Evolutionary conservation across 2,329 filamentous ascomycete species (phyloP), one percentile per base, ranked within the genome.

Genomic region (Calonectria naviculata): DNA sequence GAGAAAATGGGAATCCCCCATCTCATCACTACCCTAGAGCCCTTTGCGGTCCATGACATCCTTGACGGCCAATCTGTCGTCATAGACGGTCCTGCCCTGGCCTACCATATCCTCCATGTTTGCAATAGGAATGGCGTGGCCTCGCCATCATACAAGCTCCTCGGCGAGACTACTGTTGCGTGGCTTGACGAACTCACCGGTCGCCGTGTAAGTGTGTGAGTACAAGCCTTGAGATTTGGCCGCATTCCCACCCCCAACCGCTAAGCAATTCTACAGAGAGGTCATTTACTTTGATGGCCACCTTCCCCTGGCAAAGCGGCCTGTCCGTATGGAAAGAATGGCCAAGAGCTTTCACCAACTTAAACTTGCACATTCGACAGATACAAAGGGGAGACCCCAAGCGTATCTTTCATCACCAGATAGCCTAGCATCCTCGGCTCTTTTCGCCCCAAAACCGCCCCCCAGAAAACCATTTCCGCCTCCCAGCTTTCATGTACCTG

Each of bases 271-370:
- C 13, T 15, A 4, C 72, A 81, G 80, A 54, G 84, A 89, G 69
- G 90, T 88, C 56, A 93, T 98, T 65, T 95, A 93, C 80, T 98
- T 98, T 77, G 96, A 98, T 81, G 95, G 95, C 17, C 92, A 90
- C 67, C 87, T 98, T 1, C 96, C 96, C 0, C 70, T 80, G 0
- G 82, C 86, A 5, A 98, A 98, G 80, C 86, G 88, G 38, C 80
- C 84, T 0, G 89, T 91, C 8, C 89, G 95, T 5, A 83, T 92
- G 62, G 81, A 87, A 12, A 88, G 95, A 38, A 85, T 93, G 41
- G 84, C 90, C 61, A 87, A 85, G 24, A 89, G 87, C 26, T 89
- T 93, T 9, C 83, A 84, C 5, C 87, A 89, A 26, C 83, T 95
- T 44, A 81, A 83, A 3, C 85, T 89, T 56, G 87, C 87, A 70